Percentiles rank a stretch among this genome's conserved stretches.
These are phyloP conservation scores for Kondoa subrosea DNA, from an alignment of 768 basidiomycete genomes.

Conservation along the genomic window DNA sequence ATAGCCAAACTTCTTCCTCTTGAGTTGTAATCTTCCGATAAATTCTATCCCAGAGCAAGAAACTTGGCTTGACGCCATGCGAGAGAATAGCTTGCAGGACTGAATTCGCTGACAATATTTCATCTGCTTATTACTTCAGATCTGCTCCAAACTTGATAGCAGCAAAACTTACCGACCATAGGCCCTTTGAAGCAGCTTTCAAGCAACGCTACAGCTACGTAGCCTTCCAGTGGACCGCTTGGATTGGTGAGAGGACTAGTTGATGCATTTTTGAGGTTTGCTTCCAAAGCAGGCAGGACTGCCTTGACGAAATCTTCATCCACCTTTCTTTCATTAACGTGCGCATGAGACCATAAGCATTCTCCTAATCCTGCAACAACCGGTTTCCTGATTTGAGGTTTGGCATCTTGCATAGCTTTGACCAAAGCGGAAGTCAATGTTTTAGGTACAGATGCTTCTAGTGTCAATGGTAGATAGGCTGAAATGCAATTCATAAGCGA, in stretches of 20 bases:
- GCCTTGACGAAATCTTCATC: slow-evolving; percentile 42
- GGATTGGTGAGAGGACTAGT: slow-evolving; percentile 45
- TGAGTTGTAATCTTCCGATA: slow-evolving; percentile 51
- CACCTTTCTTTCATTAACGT: slow-evolving; percentile 29
- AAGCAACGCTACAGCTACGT: slow-evolving; percentile 53
- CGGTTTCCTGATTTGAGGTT: slow-evolving; percentile 49
- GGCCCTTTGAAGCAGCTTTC: slow-evolving; percentile 42
- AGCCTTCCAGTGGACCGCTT: slow-evolving; percentile 65
- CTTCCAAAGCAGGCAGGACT: slow-evolving; percentile 49
- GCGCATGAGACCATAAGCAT: slow-evolving; percentile 37
- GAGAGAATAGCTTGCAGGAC: slow-evolving; percentile 29
- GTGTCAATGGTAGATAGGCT: slow-evolving; percentile 40
- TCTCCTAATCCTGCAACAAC: slow-evolving; percentile 50
- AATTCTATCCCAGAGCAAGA: slow-evolving; percentile 72
- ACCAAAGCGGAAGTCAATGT: slow-evolving; percentile 36
- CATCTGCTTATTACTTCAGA: slow-evolving; percentile 22
- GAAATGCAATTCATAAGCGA: slow-evolving; percentile 44
- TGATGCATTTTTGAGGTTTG: slow-evolving; percentile 48
- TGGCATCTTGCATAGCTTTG: slow-evolving; percentile 46
- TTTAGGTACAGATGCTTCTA: background rate
- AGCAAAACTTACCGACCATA: background rate
- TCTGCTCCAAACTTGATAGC: background rate
- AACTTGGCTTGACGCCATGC: slow-evolving; percentile 55
- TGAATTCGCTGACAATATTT: slow-evolving; percentile 26
- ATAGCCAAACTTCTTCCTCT: slow-evolving; percentile 57